Conservation (phyloP, 495 filamentous ascomycete species). For the Trypethelium eluteriae region DNA sequence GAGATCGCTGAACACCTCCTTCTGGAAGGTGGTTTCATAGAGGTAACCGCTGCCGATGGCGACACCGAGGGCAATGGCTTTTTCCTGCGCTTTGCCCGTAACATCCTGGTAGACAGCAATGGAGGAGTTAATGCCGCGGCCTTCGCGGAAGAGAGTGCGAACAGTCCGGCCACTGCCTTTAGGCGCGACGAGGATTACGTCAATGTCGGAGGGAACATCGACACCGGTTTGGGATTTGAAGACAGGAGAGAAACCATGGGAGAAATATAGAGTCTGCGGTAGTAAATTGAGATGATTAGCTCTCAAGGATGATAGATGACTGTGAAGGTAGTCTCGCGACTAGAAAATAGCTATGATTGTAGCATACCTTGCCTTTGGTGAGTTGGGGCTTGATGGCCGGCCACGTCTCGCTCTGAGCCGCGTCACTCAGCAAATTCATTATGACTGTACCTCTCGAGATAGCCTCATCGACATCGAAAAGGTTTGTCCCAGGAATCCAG, state of each 20-base stretch:
- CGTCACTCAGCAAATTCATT: constrained; percentile 98
- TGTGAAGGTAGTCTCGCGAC: background rate
- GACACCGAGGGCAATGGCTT: constrained; percentile 93
- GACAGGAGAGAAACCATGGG: constrained; percentile 98
- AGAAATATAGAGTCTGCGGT: constrained; percentile 91
- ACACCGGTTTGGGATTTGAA: constrained; percentile 99
- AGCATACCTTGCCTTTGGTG: constrained; percentile 86
- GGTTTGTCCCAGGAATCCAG: constrained; percentile 96
- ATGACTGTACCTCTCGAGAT: constrained; percentile 87
- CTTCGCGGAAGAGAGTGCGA: constrained; percentile 92
- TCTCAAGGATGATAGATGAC: too few relatives aligned
- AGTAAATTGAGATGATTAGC: background rate
- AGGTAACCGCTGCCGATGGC: constrained; percentile 95
- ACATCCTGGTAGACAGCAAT: constrained; percentile 98
- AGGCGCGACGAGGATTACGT: constrained; percentile 97
- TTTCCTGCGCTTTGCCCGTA: constrained; percentile 95
- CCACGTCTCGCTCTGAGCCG: constrained; percentile 97
- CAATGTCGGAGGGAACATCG: constrained; percentile 86
- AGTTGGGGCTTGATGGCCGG: constrained; percentile 93
- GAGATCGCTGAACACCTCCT: constrained; percentile 98
- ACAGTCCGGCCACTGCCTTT: constrained; percentile 99
- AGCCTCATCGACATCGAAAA: constrained; percentile 94
- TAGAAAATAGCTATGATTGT: background rate
- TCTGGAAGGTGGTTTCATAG: constrained; percentile 99
- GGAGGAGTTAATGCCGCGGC: constrained; percentile 98